These are phyloP conservation scores for Chlamydomonas urium DNA, from an alignment of 139 green algal genomes.

Conservation along the genomic window DNA sequence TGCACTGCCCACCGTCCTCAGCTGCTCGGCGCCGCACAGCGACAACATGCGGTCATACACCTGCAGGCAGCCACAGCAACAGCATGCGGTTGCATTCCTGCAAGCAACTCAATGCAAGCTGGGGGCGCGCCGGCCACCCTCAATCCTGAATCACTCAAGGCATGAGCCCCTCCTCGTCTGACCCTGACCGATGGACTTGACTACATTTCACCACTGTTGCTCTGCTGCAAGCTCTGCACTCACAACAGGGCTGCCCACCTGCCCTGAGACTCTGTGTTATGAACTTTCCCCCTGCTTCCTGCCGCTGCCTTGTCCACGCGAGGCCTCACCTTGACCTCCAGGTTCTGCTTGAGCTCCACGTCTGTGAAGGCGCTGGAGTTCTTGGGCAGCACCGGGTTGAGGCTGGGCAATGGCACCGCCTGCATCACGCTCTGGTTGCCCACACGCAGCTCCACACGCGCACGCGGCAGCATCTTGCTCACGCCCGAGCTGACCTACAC, in stretches of 20 bases:
- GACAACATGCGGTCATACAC: conserved; percentile 17
- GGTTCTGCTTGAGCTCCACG: conserved; percentile 31
- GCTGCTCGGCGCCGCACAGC: neutral
- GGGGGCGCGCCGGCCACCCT: no score
- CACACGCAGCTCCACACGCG: conserved; percentile 14
- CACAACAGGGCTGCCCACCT: no score
- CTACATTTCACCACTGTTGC: no score
- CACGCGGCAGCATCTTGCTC: conserved; percentile 20
- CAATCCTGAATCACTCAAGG: no score
- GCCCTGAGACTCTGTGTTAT: no score
- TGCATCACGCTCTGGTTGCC: neutral
- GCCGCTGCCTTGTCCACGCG: no score
- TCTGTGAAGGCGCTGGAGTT: conserved; percentile 32
- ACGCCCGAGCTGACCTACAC: no score
- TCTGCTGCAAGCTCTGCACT: no score
- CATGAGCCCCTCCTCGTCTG: no score
- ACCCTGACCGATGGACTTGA: no score
- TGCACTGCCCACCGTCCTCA: conserved; percentile 14
- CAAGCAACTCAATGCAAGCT: no score
- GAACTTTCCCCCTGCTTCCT: no score
- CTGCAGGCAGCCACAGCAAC: conserved; percentile 12
- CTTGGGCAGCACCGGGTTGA: neutral
- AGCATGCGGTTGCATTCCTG: neutral
- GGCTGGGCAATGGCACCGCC: neutral
- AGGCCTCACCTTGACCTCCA: conserved; percentile 27